phyloP scores from a whole-genome alignment of 2,329 filamentous ascomycete genomes.

The Claviceps sp. region DNA sequence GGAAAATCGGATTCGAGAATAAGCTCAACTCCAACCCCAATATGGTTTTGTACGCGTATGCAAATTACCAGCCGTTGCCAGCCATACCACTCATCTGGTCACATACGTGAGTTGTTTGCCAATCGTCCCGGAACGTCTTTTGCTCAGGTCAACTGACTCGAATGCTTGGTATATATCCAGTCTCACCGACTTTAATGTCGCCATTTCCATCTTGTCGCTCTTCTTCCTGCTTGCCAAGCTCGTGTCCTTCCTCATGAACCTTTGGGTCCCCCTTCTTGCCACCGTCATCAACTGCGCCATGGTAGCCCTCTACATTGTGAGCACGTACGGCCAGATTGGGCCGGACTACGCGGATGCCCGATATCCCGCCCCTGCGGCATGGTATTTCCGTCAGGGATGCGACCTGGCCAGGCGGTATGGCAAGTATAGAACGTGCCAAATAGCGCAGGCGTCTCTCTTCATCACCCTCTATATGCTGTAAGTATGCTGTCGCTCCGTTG shows the following conservation, averaged over 20 bases:
- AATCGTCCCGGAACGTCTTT: not conserved
- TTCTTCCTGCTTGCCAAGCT: slow-evolving; percentile 63
- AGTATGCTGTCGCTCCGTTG: slow-evolving; percentile 19
- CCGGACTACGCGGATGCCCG: slow-evolving; percentile 56
- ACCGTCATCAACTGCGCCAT: slow-evolving; percentile 43
- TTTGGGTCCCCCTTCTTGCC: slow-evolving; percentile 55
- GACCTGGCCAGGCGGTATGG: slow-evolving; percentile 39
- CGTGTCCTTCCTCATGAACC: slow-evolving; percentile 55
- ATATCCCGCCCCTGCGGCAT: slow-evolving; percentile 49
- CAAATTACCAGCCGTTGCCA: slow-evolving; percentile 52
- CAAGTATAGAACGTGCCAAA: slow-evolving; percentile 45
- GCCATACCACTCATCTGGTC: slow-evolving; percentile 60
- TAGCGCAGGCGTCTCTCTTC: slow-evolving; percentile 56
- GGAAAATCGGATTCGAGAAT: slow-evolving; percentile 57
- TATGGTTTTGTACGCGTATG: slow-evolving; percentile 57
- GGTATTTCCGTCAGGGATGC: slow-evolving; percentile 65
- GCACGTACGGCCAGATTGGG: slow-evolving; percentile 57
- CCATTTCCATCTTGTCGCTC: slow-evolving; percentile 60
- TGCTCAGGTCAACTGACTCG: not conserved
- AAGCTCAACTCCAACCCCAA: slow-evolving; percentile 63
- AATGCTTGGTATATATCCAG: slow-evolving; percentile 24
- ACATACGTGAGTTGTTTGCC: slow-evolving; percentile 41
- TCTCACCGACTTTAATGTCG: slow-evolving; percentile 62
- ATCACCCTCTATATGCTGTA: slow-evolving; percentile 55
- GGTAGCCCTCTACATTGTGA: slow-evolving; percentile 49